Evolutionary conservation across 441 rosid species (phyloP), one percentile per base, ranked within the genome.

Genomic region (Monsonia emarginata): DNA sequence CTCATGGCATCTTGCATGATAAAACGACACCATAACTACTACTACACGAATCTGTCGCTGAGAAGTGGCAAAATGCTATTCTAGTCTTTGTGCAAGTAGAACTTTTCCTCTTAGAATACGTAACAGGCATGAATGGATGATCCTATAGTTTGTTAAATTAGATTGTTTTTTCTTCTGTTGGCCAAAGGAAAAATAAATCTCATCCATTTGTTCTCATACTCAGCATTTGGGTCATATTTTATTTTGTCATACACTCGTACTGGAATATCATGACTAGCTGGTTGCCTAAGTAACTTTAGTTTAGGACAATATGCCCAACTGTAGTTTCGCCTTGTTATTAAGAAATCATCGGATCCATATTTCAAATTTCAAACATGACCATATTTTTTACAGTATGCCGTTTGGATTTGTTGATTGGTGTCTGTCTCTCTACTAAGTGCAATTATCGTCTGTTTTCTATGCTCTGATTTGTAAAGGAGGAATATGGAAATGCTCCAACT

Each of bases 401-500:
- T 31, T 31, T 31, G 34, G 34, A 18, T 52, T 38, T 21, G 34
- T 31, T 67, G 3, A 16, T 7, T 52, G 26, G 25, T 72, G 8
- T 8, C 31, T 68, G 57, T 27, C 27, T 27, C 27, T 48, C 50
- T 65, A 16, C 56, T 21, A 22, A 59, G 57, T 72, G 60, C 40
- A 24, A 77, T 68, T 27, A 69, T 61, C 31, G 54, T 56, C 65
- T 65, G 28, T 60, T 54, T 73, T 30, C 58, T 28, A 19, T 57
- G 27, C 34, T 26, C 27, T 76, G 56, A 65, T 67, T 73, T 73
- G 70, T 74, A 68, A 73, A 94, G 99, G 98, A 86, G 81, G 82
- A 86, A 60, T 95, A 89, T 82, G 95, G 86, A 62, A 76, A 85
- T 73, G 79, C 65, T 71, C 57, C 88, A 7, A 68, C 89, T 1